phyloP scores from a whole-genome alignment of 768 basidiomycete genomes.

The Tylopilus subfusipes region DNA sequence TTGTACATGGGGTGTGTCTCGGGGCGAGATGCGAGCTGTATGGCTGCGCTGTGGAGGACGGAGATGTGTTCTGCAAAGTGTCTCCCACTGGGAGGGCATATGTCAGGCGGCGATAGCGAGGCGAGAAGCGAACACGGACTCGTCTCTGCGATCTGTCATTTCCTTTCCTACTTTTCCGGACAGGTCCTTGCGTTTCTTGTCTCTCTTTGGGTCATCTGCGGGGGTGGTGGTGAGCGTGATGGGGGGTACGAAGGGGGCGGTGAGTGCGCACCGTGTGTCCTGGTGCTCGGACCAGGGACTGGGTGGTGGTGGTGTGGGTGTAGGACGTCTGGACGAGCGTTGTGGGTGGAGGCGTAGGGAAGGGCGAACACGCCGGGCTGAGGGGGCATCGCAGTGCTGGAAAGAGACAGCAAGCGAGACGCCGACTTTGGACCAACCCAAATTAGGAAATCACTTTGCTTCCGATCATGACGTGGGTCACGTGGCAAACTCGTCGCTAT shows the following conservation, averaged over 20 bases:
- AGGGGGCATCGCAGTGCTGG: slow-evolving; percentile 49
- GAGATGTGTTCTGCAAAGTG: slow-evolving; percentile 62
- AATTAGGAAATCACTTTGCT: slow-evolving; percentile 17
- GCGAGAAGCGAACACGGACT: slow-evolving; percentile 44
- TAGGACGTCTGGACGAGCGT: slow-evolving; percentile 37
- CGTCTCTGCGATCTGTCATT: slow-evolving; percentile 69
- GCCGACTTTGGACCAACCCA: slow-evolving; percentile 14
- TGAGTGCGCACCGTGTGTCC: slow-evolving; percentile 38
- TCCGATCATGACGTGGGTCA: slow-evolving; percentile 25
- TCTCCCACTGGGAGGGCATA: slow-evolving; percentile 45
- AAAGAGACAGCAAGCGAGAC: not conserved
- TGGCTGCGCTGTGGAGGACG: slow-evolving; percentile 53
- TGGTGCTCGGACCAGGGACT: slow-evolving; percentile 42
- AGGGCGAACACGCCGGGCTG: slow-evolving; percentile 67
- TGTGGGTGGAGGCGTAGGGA: slow-evolving; percentile 49
- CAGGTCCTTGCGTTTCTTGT: slow-evolving; percentile 65
- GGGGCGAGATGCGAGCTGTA: slow-evolving; percentile 66
- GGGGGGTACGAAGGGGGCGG: slow-evolving; percentile 1
- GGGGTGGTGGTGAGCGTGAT: slow-evolving; percentile 29
- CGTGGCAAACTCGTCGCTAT: slow-evolving; percentile 2
- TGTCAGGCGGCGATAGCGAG: slow-evolving; percentile 12
- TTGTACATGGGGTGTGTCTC: slow-evolving; percentile 63
- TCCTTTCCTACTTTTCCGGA: slow-evolving; percentile 72
- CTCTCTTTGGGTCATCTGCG: slow-evolving; percentile 51
- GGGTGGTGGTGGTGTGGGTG: slow-evolving; percentile 38